Evolutionary conservation across 495 filamentous ascomycete genomes (phyloP).

Genomic region (Podospora pseudocomata): DNA sequence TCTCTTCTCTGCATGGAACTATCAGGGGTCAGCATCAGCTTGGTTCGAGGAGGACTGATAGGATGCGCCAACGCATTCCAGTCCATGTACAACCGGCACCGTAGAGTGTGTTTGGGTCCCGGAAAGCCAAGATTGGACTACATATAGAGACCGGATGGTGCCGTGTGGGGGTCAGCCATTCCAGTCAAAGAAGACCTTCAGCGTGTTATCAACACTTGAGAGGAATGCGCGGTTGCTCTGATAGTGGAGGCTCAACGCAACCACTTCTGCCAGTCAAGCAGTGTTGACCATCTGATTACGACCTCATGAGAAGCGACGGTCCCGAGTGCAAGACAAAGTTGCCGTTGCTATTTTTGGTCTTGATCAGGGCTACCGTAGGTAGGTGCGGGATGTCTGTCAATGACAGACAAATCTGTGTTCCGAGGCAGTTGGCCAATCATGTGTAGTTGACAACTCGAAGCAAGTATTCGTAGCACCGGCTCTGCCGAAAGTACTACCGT

Average conservation of each 20-base stretch:
- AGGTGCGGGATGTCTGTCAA: neutral
- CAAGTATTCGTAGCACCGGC: neutral
- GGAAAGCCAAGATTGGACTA: neutral
- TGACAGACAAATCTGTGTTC: conserved; percentile 3
- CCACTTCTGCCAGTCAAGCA: neutral
- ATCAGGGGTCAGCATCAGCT: neutral
- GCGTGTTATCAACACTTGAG: too few species aligned
- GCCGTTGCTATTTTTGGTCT: conserved; percentile 9
- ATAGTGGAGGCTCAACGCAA: neutral
- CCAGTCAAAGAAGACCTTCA: too few species aligned
- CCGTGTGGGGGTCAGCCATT: neutral
- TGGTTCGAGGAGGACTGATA: neutral
- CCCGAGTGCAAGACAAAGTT: neutral
- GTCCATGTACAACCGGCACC: neutral
- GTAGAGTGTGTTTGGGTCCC: neutral
- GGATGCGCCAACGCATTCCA: neutral
- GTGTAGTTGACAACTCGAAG: neutral
- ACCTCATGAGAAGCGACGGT: neutral
- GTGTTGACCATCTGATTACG: neutral
- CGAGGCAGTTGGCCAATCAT: neutral
- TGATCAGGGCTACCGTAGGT: neutral
- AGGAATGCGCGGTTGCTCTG: too few species aligned
- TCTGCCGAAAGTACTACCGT: conserved; percentile 5
- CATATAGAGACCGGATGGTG: neutral
- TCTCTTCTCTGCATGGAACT: conserved; percentile 7